phyloP scores from a whole-genome alignment of 1,284 basidiomycete genomes.

The Malassezia furfur region DNA sequence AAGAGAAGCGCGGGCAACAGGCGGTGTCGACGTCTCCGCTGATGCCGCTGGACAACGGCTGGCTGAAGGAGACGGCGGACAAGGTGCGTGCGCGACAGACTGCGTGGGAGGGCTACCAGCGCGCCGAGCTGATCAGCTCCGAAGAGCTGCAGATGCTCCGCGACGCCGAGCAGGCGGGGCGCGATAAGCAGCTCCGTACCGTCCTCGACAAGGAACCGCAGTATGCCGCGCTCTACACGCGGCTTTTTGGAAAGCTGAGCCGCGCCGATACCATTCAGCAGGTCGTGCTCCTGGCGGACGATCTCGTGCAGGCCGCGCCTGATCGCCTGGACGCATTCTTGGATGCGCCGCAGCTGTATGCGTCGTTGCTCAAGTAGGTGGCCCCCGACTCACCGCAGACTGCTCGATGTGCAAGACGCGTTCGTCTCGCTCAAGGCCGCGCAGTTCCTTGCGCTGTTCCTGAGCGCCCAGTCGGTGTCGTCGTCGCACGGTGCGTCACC shows the following conservation, averaged over 20 bases:
- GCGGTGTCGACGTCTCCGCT: constrained; percentile 52
- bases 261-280: constrained; percentile 87
- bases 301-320: constrained; percentile 65
- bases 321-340: constrained; percentile 47
- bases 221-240: constrained; percentile 81
- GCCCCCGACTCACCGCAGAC: constrained; percentile 51
- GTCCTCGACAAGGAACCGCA: constrained; percentile 58
- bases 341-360: constrained; percentile 56
- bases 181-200: constrained; percentile 50
- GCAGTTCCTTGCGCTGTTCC: constrained; percentile 58
- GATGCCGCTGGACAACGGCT: constrained; percentile 72
- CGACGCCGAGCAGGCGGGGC: constrained; percentile 16
- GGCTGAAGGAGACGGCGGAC: constrained; percentile 73
- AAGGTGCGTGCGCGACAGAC: constrained; percentile 83
- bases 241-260: constrained; percentile 81
- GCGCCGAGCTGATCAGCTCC: constrained; percentile 75
- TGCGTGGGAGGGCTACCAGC: constrained; percentile 97
- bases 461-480: constrained; percentile 18
- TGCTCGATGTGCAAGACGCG: constrained; percentile 77
- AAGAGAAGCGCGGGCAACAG: constrained; percentile 15
- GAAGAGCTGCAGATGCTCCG: constrained; percentile 77
- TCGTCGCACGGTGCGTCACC: not conserved
- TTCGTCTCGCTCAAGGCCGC: constrained; percentile 82
- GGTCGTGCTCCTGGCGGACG: constrained; percentile 79
- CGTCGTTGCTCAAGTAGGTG: constrained; percentile 65